These are phyloP conservation scores for Acacia melanoxylon DNA, from an alignment of 306 rosid species.

Conservation along the genomic window DNA sequence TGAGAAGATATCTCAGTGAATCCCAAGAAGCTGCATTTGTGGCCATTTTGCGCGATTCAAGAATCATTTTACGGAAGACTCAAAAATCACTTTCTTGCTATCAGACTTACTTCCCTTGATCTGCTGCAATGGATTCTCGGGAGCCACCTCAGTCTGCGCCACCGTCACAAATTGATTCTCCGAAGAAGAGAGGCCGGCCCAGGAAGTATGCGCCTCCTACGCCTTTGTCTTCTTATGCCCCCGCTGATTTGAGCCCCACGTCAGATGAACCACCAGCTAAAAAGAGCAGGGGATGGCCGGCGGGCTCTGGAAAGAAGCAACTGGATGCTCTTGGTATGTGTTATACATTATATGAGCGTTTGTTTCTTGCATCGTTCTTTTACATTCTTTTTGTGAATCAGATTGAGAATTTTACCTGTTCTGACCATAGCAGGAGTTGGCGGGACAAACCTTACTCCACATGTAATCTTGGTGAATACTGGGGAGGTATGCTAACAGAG, in stretches of 20 bases:
- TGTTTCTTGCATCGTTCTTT: neutral
- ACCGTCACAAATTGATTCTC: conserved; percentile 45
- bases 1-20: conserved; percentile 2
- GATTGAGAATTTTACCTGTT: conserved; percentile 23
- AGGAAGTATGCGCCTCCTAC: conserved; percentile 66
- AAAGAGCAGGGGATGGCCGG: conserved; percentile 79
- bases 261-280: conserved; percentile 56
- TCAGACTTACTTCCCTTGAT: neutral
- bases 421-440: conserved; percentile 45
- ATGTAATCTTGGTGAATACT: conserved; percentile 59
- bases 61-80: neutral
- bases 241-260: conserved; percentile 41
- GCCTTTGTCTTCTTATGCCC: conserved; percentile 45
- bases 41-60: conserved; percentile 10
- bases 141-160: conserved; percentile 39
- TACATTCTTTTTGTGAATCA: conserved; percentile 30
- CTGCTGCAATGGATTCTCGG: conserved; percentile 66
- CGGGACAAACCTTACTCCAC: conserved; percentile 49
- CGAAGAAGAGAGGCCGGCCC: conserved; percentile 90
- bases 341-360: no score
- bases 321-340: conserved; percentile 60
- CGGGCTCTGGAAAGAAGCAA: conserved; percentile 75
- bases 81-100: neutral
- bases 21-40: conserved; percentile 26
- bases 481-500: conserved; percentile 64